A percentile compares a stretch with the other conserved stretches of the same genome.
Evolutionary conservation across 352 stramenopile species (phyloP).

Genomic region (Phytophthora fragariae): DNA sequence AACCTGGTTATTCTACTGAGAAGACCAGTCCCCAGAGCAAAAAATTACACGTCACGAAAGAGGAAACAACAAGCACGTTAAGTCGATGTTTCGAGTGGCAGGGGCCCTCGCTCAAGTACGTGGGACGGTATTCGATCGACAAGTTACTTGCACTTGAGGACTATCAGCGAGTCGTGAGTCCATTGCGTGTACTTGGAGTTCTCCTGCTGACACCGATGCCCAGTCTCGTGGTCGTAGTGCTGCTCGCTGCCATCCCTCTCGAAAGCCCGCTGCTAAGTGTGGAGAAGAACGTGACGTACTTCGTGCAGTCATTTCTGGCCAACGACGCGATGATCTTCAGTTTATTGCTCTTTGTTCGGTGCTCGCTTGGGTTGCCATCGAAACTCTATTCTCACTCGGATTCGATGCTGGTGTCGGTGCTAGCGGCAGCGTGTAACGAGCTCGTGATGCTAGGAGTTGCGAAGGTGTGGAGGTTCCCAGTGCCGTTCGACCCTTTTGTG

Average conservation of each 20-base stretch:
- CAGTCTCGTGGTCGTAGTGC: slow-evolving; percentile 12
- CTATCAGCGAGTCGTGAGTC: slow-evolving; percentile 24
- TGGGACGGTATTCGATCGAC: slow-evolving; percentile 32
- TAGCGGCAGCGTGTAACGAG: slow-evolving; percentile 15
- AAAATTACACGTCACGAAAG: neutral
- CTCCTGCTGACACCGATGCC: slow-evolving; percentile 21
- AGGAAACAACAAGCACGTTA: neutral
- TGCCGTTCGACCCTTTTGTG: slow-evolving; percentile 18
- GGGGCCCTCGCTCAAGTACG: slow-evolving; percentile 6
- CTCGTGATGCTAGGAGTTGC: slow-evolving; percentile 13
- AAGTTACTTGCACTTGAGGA: slow-evolving; percentile 30
- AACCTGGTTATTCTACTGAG: neutral
- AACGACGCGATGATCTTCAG: slow-evolving; percentile 17
- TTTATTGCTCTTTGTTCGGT: slow-evolving; percentile 20
- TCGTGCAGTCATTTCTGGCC: slow-evolving; percentile 19
- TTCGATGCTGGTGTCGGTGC: slow-evolving; percentile 7
- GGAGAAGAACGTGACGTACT: slow-evolving; percentile 7
- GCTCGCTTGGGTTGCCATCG: slow-evolving; percentile 15
- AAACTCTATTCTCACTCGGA: slow-evolving; percentile 24
- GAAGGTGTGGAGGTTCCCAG: slow-evolving; percentile 21
- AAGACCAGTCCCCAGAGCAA: neutral
- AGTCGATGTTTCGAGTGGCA: slow-evolving; percentile 5
- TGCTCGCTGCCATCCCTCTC: slow-evolving; percentile 18
- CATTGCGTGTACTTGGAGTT: slow-evolving; percentile 17
- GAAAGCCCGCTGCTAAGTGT: slow-evolving; percentile 12